Percentiles rank a stretch among this genome's conserved stretches.
These are phyloP conservation scores for Cystobasidiaceae sp. DNA, from an alignment of 1,284 basidiomycete species.

Conservation along the genomic window DNA sequence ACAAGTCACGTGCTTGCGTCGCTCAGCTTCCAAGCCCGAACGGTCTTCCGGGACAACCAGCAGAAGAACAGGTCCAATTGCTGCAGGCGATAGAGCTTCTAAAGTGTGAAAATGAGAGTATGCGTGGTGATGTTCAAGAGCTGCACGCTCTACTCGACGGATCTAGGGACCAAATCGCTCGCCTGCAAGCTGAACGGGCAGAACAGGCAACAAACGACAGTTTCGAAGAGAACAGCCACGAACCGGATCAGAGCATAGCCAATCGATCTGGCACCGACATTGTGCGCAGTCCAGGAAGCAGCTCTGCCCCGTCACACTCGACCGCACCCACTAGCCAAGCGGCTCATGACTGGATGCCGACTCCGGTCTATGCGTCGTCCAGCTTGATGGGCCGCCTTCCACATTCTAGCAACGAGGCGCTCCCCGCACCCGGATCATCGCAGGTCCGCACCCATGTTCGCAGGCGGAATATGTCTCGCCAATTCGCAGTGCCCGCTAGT, in stretches of 20 bases:
- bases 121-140: slow-evolving; percentile 38
- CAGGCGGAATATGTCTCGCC: neutral
- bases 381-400: slow-evolving; percentile 8
- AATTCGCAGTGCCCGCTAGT: neutral
- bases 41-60: too few relatives aligned
- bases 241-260: neutral
- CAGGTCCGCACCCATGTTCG: too few relatives aligned
- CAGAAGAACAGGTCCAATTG: slow-evolving; percentile 35
- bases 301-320: slow-evolving; percentile 24
- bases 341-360: slow-evolving; percentile 15
- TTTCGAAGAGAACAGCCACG: neutral
- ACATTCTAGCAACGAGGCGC: slow-evolving; percentile 16
- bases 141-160: slow-evolving; percentile 37
- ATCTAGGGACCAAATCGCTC: slow-evolving; percentile 34
- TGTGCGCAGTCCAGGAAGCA: slow-evolving; percentile 12
- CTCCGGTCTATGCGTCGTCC: slow-evolving; percentile 5
- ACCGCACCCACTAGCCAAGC: slow-evolving; percentile 6
- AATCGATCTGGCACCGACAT: neutral
- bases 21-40: too few relatives aligned
- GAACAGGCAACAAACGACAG: slow-evolving; percentile 3
- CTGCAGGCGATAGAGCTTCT: slow-evolving; percentile 38
- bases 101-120: slow-evolving; percentile 36
- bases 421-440: too few relatives aligned
- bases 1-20: too few relatives aligned
- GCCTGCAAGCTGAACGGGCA: slow-evolving; percentile 21